Evolutionary conservation across 257 asterid species (phyloP).

Genomic region (Petunia secreta): DNA sequence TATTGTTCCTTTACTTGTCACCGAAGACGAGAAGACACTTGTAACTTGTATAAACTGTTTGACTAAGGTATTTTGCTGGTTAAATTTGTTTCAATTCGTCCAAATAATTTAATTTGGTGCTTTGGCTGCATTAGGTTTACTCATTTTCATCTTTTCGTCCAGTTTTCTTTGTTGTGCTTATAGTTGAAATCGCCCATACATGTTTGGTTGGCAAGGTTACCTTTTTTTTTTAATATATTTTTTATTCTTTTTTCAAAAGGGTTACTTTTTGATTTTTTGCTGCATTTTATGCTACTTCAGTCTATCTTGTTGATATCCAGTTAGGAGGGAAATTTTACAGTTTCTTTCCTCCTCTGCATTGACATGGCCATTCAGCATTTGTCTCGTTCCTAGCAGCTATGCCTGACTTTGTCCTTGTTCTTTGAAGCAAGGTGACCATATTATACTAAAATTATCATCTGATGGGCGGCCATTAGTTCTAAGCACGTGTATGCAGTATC

Average conservation of each 20-base stretch:
- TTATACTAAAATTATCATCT: not conserved
- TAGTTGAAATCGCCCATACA: slow-evolving; percentile 18
- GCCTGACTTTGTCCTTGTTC: slow-evolving; percentile 19
- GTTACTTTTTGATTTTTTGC: not conserved
- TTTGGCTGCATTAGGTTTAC: slow-evolving; percentile 7
- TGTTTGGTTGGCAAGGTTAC: not conserved
- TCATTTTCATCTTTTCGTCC: not conserved
- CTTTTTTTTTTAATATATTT: not conserved
- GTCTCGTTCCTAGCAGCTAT: slow-evolving; percentile 1
- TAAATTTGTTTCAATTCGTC: not conserved
- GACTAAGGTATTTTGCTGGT: slow-evolving; percentile 67
- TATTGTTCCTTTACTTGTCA: slow-evolving; percentile 88
- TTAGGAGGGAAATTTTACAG: not conserved
- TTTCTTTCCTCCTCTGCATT: not conserved
- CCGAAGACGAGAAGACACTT: slow-evolving; percentile 96
- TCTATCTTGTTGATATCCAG: not conserved
- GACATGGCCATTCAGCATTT: slow-evolving; percentile 7
- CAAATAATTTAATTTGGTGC: not conserved
- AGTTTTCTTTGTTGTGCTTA: not conserved
- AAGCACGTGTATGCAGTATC: not conserved
- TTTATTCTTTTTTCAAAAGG: not conserved
- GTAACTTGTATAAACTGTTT: slow-evolving; percentile 94
- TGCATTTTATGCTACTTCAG: not conserved
- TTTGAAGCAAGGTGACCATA: slow-evolving; percentile 8
- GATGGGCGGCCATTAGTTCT: not conserved